Evolutionary conservation across 306 rosid species (phyloP), one percentile per base, ranked within the genome.

Genomic region (Alnus rubra): DNA sequence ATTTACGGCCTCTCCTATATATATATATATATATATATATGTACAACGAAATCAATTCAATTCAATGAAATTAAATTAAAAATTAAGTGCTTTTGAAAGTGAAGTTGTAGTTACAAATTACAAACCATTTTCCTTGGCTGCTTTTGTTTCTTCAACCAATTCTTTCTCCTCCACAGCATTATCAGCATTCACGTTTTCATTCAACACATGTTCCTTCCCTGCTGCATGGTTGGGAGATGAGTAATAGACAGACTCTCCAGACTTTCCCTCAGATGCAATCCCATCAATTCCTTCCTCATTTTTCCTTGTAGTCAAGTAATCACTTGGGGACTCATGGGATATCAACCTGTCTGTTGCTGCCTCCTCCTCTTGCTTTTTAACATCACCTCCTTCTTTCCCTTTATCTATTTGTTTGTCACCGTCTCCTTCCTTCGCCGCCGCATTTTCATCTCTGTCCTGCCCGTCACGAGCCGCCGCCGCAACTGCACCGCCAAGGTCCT

Each of bases 191-290:
- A 23, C 70, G 28, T 75, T 35, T 14, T 80, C 69, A 4, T 5
- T 59, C 68, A 74, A 39, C 35, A 3, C 19, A 19, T 74, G 42
- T 42, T 68, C 73, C 79, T 84, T 84, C 5, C 59, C 83, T 12
- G 69, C 59, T 74, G 74, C 78, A 79, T 44, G 65, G 70, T 80
- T 74, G 4, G 88, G 86, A 47, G 85, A 23, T 23, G 28, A 59
- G 64, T 78, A 37, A 60, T 78, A 83, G 5, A 82, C 84, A 2
- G 83, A 80, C 48, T 89, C 79, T 48, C 74, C 78, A 9, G 86
- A 84, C n/a, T 16, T 9, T 56, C 80, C 88, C 37, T 82, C 86
- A 1, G 76, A 68, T 6, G 58, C 72, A 60, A 80, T 18, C 76
- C 63, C 78, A 56, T 82, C 90, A 5, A 74, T 76, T 28, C 71